phyloP scores from a whole-genome alignment of 1,139 yeast genomes.

The Pichia kudriavzevii region DNA sequence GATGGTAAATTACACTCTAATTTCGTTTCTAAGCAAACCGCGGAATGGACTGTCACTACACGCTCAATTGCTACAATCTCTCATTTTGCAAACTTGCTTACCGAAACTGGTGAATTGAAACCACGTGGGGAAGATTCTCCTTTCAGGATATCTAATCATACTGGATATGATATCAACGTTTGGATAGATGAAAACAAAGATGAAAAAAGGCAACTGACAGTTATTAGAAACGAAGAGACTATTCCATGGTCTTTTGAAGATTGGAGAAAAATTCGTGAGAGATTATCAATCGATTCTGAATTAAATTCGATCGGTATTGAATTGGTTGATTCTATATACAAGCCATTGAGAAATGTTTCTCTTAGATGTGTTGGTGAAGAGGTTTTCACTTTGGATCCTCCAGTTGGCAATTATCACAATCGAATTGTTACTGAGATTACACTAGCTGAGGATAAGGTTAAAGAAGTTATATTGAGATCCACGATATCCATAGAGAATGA shows the following conservation, averaged over 20 bases:
- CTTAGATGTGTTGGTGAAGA: constrained; percentile 84
- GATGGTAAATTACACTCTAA: constrained; percentile 48
- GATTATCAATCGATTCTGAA: constrained; percentile 57
- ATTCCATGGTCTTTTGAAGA: constrained; percentile 92
- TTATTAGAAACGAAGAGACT: constrained; percentile 42
- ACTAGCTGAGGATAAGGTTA: constrained; percentile 70
- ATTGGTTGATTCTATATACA: constrained; percentile 48
- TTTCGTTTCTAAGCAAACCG: constrained; percentile 62
- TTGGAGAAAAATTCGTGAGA: constrained; percentile 82
- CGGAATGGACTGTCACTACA: constrained; percentile 77
- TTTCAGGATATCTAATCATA: constrained; percentile 71
- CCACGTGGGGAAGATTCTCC: constrained; percentile 82
- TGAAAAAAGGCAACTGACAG: constrained; percentile 25
- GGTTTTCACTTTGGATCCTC: constrained; percentile 59
- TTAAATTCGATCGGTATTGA: constrained; percentile 56
- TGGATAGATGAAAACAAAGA: constrained; percentile 51
- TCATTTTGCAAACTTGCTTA: constrained; percentile 52
- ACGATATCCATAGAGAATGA: constrained; percentile 65
- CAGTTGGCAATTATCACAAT: constrained; percentile 49
- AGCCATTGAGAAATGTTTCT: constrained; percentile 47
- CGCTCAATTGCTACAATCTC: constrained; percentile 74
- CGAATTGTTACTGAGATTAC: constrained; percentile 66
- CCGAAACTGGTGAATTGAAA: constrained; percentile 42
- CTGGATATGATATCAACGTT: constrained; percentile 70
- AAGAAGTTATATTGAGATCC: constrained; percentile 67